Evolutionary conservation across 179 eudicot species (phyloP).

Genomic region (Silene coronaria): DNA sequence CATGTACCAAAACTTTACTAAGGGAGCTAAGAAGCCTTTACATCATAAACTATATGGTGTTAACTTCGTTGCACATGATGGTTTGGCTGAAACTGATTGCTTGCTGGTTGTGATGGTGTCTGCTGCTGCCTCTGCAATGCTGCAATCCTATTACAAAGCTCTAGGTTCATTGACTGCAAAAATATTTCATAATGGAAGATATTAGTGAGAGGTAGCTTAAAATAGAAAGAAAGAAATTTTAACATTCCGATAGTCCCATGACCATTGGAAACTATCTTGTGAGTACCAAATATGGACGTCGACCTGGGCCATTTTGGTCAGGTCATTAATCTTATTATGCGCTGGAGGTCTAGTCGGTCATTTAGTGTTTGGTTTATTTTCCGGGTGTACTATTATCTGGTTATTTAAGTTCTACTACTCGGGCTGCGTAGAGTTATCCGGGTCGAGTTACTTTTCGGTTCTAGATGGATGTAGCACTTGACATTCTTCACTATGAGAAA

Average conservation of each 20-base stretch:
- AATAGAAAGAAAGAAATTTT: neutral
- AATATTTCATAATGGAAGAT: neutral
- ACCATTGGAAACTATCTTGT: too few relatives aligned
- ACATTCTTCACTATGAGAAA: too few relatives aligned
- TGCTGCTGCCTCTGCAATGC: slow-evolving; percentile 56
- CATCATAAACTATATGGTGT: slow-evolving; percentile 6
- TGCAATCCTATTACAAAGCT: slow-evolving; percentile 66
- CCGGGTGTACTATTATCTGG: too few relatives aligned
- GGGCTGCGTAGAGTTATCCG: too few relatives aligned
- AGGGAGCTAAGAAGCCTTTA: slow-evolving; percentile 15
- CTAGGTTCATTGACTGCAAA: slow-evolving; percentile 70
- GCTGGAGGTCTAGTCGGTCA: too few relatives aligned
- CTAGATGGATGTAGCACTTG: too few relatives aligned
- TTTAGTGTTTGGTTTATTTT: too few relatives aligned
- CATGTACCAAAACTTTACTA: slow-evolving; percentile 31
- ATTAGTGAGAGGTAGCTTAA: neutral
- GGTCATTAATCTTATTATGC: neutral
- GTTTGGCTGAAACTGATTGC: slow-evolving; percentile 32
- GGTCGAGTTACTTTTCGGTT: neutral
- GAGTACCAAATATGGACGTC: too few relatives aligned
- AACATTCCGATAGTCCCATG: too few relatives aligned
- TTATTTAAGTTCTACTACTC: too few relatives aligned
- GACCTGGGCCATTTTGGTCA: neutral
- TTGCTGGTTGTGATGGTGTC: slow-evolving; percentile 34
- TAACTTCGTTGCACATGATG: slow-evolving; percentile 32